Base-by-base conservation (phyloP, 2,329 filamentous ascomycete genomes). In the Trichoderma koningiopsis region DNA sequence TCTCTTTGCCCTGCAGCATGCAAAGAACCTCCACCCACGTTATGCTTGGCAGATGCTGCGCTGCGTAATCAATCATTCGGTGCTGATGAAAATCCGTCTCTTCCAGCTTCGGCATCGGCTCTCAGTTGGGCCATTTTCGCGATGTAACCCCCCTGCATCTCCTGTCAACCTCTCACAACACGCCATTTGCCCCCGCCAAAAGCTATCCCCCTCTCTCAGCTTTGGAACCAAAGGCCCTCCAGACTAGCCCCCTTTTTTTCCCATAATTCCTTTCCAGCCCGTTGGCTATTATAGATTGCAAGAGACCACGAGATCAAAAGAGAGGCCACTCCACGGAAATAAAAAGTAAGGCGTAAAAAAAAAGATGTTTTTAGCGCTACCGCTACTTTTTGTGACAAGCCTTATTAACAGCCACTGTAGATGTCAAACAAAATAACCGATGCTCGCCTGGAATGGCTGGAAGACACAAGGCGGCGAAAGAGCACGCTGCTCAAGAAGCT, bases 401-500 rank as follows among this genome's bases (percentile, higher is more conserved):
- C 19, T 6, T 59, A 52, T 58, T 67, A 33, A 67, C 63, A 49
- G 6, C 22, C 40, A 43, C 11, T 66, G 63, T 58, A 58, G 53
- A 67, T 67, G 63, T 67, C 63, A n/a, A 67, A 67, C 63, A 67
- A 67, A 29, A 67, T 67, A 22, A 67, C 63, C 40, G 63, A 67
- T 27, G 63, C 63, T 27, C 63, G 63, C 63, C 63, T 67, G 55
- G 63, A 67, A 37, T 67, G 63, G 63, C 63, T 67, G 31, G 63
- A 67, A 43, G 63, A 33, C n/a, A 59, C 63, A 37, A 58, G 56
- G n/a, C 63, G 63, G 31, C 63, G 63, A 19, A 67, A 67, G 49
- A 67, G 63, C 40, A 27, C 59, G 63, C 63, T 67, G 29, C 22
- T 67, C 63, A 31, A 67, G 29, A 24, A 67, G 63, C 63, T 67